Base-by-base conservation (phyloP, 768 basidiomycete genomes). In the Termitomyces heimii region DNA sequence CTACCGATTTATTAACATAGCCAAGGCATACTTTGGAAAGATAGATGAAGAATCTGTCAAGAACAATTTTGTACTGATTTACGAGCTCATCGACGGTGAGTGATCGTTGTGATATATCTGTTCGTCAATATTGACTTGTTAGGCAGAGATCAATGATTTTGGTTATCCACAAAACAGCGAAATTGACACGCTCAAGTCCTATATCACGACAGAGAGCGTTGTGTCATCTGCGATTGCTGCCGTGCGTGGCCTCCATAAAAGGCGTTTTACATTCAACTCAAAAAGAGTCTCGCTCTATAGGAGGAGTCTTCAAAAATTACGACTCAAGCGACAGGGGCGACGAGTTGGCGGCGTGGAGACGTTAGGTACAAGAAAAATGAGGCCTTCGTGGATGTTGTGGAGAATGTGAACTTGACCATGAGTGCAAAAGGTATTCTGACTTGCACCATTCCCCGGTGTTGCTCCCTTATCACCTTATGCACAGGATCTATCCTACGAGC, bases 361-460 rank as follows among this genome's bases (percentile, higher is more conserved):
- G 95, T 98, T 66, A 96, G 95, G 71, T 98, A 99, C 73, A 90
- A 97, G 78, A 99, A 98, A 81, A 99, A 99, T 63, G 97, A 99
- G 67, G 97, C 97, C 0, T 99, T 98, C 63, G 96, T 99, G n/a
- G 97, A 99, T 68, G 97, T 99, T 9, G 91, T 99, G 44, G 97
- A 99, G 75, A 92, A 82, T 2, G 92, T 99, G 60, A 98, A 99
- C 67, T 70, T 98, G 54, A 88, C 92, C 64, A 97, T 98, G 95
- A 96, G 93, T 69, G 90, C 94, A 2, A 98, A 96, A 76, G 95
- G 94, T 89, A 59, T 48, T 77, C 67, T 18, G 28, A 37, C 51
- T 16, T 62, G 14, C 46, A 34, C 6, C 52, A 34, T 39, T 45
- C 5, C 40, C 5, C 1, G 42, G 7, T 0, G 22, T 7, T 16